Conservation (phyloP, 2,329 filamentous ascomycete genomes). For the Torrubiellomyces zombiae region DNA sequence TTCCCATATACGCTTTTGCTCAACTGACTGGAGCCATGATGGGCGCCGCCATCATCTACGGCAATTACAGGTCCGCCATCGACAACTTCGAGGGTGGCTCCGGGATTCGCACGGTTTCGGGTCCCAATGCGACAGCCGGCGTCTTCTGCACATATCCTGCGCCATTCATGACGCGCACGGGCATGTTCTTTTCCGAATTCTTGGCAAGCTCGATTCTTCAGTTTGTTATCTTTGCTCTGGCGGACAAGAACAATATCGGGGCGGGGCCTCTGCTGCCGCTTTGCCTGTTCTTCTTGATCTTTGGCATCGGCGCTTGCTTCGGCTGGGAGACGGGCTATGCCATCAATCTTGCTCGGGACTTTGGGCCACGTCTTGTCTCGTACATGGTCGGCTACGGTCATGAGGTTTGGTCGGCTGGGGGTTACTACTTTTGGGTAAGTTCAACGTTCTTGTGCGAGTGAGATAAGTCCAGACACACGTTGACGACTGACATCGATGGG, state of each 20-base stretch:
- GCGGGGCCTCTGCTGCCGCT: constrained; percentile 40
- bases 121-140: constrained; percentile 43
- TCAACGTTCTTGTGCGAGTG: background rate
- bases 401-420: constrained; percentile 49
- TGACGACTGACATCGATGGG: too few species aligned
- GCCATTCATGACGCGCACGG: constrained; percentile 45
- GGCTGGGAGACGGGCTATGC: constrained; percentile 66
- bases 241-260: constrained; percentile 38
- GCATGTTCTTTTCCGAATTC: constrained; percentile 58
- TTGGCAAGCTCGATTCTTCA: constrained; percentile 50
- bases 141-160: constrained; percentile 62
- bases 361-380: constrained; percentile 49
- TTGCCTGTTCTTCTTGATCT: constrained; percentile 54
- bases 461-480: too few species aligned
- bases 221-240: constrained; percentile 55
- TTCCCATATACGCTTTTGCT: constrained; percentile 49
- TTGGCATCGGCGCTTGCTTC: constrained; percentile 56
- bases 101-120: constrained; percentile 43
- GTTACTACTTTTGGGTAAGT: constrained; percentile 57
- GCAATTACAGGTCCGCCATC: constrained; percentile 48
- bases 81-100: constrained; percentile 44
- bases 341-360: constrained; percentile 58
- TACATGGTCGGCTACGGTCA: constrained; percentile 52
- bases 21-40: constrained; percentile 52
- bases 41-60: constrained; percentile 42